Evolutionary conservation across 805 yeast genomes (phyloP).

Genomic region (Candida golubevii): DNA sequence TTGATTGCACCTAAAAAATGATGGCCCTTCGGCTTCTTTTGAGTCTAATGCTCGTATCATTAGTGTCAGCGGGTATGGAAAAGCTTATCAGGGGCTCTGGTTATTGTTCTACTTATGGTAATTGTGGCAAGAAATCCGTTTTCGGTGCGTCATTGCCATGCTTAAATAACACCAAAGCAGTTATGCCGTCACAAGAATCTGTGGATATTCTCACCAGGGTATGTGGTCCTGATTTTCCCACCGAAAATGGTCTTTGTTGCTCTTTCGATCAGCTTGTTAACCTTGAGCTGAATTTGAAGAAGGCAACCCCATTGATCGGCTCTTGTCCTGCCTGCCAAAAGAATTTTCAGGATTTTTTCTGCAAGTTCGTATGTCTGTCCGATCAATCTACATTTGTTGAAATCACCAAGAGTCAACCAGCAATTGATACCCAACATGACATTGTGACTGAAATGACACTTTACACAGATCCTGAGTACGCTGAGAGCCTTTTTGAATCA

Average conservation of each 20-base stretch:
- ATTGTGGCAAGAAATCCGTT: slow-evolving; percentile 74
- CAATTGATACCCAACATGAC: slow-evolving; percentile 46
- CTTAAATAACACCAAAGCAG: slow-evolving; percentile 51
- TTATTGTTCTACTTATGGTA: slow-evolving; percentile 52
- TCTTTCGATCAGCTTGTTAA: slow-evolving; percentile 54
- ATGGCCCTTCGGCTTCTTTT: not conserved
- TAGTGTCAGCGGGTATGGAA: not conserved
- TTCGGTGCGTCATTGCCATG: slow-evolving; percentile 84
- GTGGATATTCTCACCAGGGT: slow-evolving; percentile 45
- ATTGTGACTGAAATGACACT: slow-evolving; percentile 71
- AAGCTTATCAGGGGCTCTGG: slow-evolving; percentile 26
- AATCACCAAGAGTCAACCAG: slow-evolving; percentile 49
- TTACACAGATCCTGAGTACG: slow-evolving; percentile 56
- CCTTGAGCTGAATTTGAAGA: slow-evolving; percentile 40
- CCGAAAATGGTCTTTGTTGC: slow-evolving; percentile 61
- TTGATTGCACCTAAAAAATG: not conserved
- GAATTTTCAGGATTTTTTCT: slow-evolving; percentile 80
- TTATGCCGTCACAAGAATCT: slow-evolving; percentile 42
- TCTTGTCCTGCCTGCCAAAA: slow-evolving; percentile 85
- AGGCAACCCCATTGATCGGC: slow-evolving; percentile 39
- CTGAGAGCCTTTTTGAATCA: slow-evolving; percentile 66
- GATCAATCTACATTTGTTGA: slow-evolving; percentile 72
- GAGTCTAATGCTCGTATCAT: not conserved
- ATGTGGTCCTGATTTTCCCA: slow-evolving; percentile 71
- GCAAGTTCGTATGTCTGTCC: slow-evolving; percentile 87